phyloP scores from a whole-genome alignment of 768 basidiomycete species.

The Boletellus ananiceps region DNA sequence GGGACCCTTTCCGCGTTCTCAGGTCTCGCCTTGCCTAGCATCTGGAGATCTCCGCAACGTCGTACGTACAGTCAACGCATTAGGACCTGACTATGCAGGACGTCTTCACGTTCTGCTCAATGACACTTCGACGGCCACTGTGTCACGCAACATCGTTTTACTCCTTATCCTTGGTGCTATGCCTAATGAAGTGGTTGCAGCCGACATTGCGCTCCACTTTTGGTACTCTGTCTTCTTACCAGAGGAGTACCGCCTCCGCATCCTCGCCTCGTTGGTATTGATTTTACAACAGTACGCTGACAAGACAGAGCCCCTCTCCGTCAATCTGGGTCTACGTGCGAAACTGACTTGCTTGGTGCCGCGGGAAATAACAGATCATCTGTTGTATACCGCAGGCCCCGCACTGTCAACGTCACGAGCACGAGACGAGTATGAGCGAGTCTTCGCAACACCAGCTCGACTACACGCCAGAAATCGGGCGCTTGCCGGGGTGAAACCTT shows the following conservation, averaged over 20 bases:
- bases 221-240: conserved; percentile 45
- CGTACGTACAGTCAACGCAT: conserved; percentile 38
- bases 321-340: conserved; percentile 10
- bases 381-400: conserved; percentile 26
- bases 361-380: conserved; percentile 23
- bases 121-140: conserved; percentile 29
- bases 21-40: conserved; percentile 18
- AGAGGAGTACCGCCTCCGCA: conserved; percentile 21
- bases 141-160: conserved; percentile 38
- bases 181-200: conserved; percentile 30
- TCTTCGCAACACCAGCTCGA: conserved; percentile 31
- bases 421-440: conserved; percentile 29
- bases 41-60: conserved; percentile 47
- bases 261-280: conserved; percentile 18
- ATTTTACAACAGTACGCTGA: conserved; percentile 11
- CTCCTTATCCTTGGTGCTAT: conserved; percentile 37
- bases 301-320: conserved; percentile 11
- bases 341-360: conserved; percentile 23
- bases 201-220: conserved; percentile 43
- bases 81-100: conserved; percentile 39
- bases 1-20: neutral
- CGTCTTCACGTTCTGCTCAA: conserved; percentile 39
- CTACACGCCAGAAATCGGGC: conserved; percentile 40
- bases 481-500: conserved; percentile 35
- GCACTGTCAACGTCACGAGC: conserved; percentile 17